Base-by-base conservation (phyloP, 441 rosid species). In the Eutrema salsugineum region DNA sequence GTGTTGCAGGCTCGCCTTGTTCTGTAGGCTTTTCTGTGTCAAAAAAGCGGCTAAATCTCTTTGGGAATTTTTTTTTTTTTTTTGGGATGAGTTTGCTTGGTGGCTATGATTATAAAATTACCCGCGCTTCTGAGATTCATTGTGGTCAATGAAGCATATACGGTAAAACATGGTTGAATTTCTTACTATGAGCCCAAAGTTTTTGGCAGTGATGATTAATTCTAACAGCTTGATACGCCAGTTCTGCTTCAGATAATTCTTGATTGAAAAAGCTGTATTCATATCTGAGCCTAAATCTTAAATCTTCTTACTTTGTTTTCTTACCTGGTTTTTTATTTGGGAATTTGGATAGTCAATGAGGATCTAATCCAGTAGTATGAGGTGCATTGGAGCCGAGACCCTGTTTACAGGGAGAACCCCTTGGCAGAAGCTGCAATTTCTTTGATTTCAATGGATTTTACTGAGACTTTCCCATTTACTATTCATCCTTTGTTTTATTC, bases 331-430 rank as follows among this genome's bases (percentile, higher is more conserved):
- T n/a, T n/a, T n/a, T n/a, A n/a, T n/a, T n/a, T n/a, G n/a, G n/a
- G n/a, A 1, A 10, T 5, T 32, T 33, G 15, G 1, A 11, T 8
- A 51, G 84, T 73, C 64, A 1, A 50, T 80, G 90, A 86, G n/a
- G 88, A 86, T 39, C 0, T 57, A 72, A 83, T 88, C 91, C 86
- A 40, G 4, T 2, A 15, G 5, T 4, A 24, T n/a, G 82, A 86
- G 91, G 83, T 86, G 85, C 66, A 83, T 87, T 82, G 86, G 86
- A 84, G 77, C 76, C 70, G 81, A 80, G 90, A 6, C 86, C 90
- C 84, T 84, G 88, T 77, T 78, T 57, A 77, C 81, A 88, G 90
- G 85, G 72, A 89, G 89, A 86, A 90, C 95, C 86, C 76, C 89
- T 84, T 83, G 89, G 76, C 69, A 42, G 70, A 82, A 80, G 75